These are phyloP conservation scores for Adansonia gregorii DNA, from an alignment of 441 rosid genomes.

Conservation along the genomic window DNA sequence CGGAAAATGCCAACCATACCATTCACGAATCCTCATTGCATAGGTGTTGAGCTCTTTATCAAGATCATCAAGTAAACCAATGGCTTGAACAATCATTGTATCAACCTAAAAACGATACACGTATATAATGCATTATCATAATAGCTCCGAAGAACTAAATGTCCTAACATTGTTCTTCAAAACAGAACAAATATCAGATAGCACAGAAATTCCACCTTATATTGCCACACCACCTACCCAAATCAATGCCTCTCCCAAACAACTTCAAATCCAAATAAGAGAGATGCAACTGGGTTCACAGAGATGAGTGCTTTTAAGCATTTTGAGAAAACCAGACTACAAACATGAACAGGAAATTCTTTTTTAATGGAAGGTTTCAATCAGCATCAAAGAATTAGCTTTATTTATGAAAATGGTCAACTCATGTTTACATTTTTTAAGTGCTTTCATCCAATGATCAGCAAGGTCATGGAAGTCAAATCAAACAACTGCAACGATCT, in stretches of 20 bases:
- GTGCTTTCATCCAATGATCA: constrained; percentile 7
- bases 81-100: constrained; percentile 94
- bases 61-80: constrained; percentile 88
- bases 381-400: constrained; percentile 3
- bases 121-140: constrained; percentile 10
- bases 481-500: background rate
- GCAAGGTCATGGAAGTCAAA: background rate
- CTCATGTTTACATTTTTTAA: background rate
- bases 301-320: background rate
- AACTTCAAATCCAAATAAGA: background rate
- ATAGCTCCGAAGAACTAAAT: background rate
- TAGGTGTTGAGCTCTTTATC: constrained; percentile 91
- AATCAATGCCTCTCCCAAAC: background rate
- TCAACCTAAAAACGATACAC: constrained; percentile 58
- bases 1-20: constrained; percentile 99
- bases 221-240: background rate
- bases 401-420: background rate
- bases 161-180: background rate
- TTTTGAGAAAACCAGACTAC: background rate
- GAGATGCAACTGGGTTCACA: background rate
- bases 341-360: background rate
- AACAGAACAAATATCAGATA: background rate
- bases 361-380: background rate
- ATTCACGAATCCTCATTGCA: constrained; percentile 91
- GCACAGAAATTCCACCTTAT: background rate